Conservation (phyloP, 148 eudicot species). For the Persicaria maculosa region DNA sequence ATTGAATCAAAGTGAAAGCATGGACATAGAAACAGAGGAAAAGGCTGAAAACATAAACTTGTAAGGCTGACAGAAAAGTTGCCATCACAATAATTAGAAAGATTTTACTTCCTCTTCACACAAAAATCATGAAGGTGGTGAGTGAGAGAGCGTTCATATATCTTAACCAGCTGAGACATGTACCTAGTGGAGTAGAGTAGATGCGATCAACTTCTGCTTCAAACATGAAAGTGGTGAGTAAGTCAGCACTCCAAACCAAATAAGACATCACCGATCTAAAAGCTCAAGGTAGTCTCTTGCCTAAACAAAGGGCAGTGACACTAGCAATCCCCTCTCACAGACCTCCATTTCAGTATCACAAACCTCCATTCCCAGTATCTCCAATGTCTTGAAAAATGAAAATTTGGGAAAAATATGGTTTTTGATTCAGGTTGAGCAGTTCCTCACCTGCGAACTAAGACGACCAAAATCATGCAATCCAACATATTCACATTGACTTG, state of each 20-base stretch:
- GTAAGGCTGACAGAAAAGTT: neutral
- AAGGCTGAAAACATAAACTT: neutral
- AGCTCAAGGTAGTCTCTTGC: no score
- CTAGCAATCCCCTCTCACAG: no score
- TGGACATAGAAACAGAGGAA: neutral
- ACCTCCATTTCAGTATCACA: no score
- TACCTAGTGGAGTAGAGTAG: no score
- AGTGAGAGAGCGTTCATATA: no score
- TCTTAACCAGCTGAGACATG: no score
- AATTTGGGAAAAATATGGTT: neutral
- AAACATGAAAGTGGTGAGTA: no score
- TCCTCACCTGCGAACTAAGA: conserved; percentile 80
- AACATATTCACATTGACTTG: conserved; percentile 89
- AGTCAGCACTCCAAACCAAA: no score
- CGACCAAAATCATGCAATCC: conserved; percentile 96
- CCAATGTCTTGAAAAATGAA: neutral
- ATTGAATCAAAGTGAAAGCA: neutral
- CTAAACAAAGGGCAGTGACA: no score
- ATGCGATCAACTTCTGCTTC: no score
- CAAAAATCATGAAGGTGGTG: no score
- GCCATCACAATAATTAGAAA: neutral
- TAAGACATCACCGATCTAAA: no score
- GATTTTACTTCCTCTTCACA: neutral
- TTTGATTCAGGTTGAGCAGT: neutral
- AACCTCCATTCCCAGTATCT: neutral